Conservation (phyloP, 108 stramenopile genomes). For the Stephanodiscus minutulus region DNA sequence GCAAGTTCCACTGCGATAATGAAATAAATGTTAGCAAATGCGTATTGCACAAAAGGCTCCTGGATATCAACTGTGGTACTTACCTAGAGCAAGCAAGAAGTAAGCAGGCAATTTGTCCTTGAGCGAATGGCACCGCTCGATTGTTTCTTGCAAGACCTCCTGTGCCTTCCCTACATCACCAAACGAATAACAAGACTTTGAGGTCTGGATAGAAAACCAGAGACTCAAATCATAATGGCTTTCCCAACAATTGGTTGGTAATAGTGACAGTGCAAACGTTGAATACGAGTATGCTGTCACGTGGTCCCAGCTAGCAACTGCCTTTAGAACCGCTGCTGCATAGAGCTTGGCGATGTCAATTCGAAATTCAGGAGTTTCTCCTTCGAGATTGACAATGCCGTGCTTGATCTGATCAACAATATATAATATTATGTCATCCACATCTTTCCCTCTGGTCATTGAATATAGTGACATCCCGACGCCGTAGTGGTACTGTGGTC, state of each 20-base stretch:
- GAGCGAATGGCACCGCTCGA: constrained; percentile 12
- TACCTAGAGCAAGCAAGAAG: constrained; percentile 4
- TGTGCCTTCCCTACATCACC: constrained; percentile 23
- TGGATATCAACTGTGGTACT: background rate
- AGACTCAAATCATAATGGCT: constrained; percentile 21
- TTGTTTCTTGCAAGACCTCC: constrained; percentile 3
- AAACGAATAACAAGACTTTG: constrained; percentile 10
- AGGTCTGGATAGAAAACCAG: background rate
- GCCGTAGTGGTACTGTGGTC: constrained; percentile 14
- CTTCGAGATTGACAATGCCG: background rate
- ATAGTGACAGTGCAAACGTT: background rate
- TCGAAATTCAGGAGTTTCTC: constrained; percentile 7
- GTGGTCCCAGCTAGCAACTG: constrained; percentile 32
- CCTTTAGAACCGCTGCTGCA: constrained; percentile 23
- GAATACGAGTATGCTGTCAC: constrained; percentile 31
- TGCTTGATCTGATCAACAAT: constrained; percentile 33
- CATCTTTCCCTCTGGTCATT: background rate
- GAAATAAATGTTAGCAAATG: background rate
- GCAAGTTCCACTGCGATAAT: background rate
- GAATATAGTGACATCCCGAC: constrained; percentile 1
- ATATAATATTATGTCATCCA: background rate
- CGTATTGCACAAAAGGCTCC: background rate
- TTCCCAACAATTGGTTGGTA: constrained; percentile 25
- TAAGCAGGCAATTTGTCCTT: constrained; percentile 40
- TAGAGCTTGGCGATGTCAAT: constrained; percentile 27